Base-by-base conservation (phyloP, 768 basidiomycete genomes). In the Ramaria sp. region DNA sequence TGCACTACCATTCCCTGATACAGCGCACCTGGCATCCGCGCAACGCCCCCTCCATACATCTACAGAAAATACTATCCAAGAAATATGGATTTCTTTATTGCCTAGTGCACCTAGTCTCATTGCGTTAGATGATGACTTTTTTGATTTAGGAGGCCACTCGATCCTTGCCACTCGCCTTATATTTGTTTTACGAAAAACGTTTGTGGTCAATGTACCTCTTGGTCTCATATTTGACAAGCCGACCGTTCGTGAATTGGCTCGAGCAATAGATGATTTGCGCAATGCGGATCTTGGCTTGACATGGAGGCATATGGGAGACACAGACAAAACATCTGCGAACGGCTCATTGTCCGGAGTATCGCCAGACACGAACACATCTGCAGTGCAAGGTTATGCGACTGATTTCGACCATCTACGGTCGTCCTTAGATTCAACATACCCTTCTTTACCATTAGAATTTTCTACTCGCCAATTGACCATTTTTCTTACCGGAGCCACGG, bases 91-190 rank as follows among this genome's bases (percentile, higher is more conserved):
- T 1, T 73, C 66, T 49, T 78, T 98, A 42, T 77, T 99, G 15
- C 88, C 91, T 18, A 83, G 81, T 50, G 74, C 88, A 5, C 83
- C 90, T 0, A 72, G 78, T 7, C 78, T 83, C 1, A 81, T 99
- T 45, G 87, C 92, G 4, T 66, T 87, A 9, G 86, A 97, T 65
- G 95, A 98, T 63, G 90, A 81, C 66, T 99, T 99, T 78, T 98
- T 97, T 70, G 95, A 99, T 65, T 78, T 98, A 41, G 96, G 96
- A 47, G 96, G 96, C 6, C 96, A 99, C 69, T 98, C 96, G 15
- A 97, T 99, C 62, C 80, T 99, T 43, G 96, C 96, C 0, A 99
- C 96, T 1, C 85, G 94, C 24, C 81, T 98, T 57, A 90, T 97
- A 62, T 98, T 99, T 66, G 92, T 97, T 69, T 84, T 99, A 51